Percentiles rank a stretch among this genome's conserved stretches.
These are phyloP conservation scores for Pisolithus thermaeus DNA, from an alignment of 1,284 basidiomycete species.

Conservation along the genomic window DNA sequence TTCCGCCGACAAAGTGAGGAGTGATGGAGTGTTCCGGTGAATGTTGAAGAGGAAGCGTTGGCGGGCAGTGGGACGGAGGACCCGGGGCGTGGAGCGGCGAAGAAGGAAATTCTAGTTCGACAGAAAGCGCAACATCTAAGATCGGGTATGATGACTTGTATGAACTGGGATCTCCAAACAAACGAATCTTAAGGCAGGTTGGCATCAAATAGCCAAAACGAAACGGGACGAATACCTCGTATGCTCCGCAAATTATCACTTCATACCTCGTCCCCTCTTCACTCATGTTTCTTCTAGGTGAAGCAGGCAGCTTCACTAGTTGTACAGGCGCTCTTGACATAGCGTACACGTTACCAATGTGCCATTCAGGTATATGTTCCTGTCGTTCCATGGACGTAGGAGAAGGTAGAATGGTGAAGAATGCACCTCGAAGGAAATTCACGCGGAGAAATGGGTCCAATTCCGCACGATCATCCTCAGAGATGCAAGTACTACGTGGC, in stretches of 20 bases:
- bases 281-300: slow-evolving; percentile 36
- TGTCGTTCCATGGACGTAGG: slow-evolving; percentile 16
- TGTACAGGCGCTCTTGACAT: slow-evolving; percentile 46
- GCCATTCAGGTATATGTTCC: slow-evolving; percentile 50
- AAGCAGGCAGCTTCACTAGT: slow-evolving; percentile 42
- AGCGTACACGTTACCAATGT: slow-evolving; percentile 69
- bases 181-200: slow-evolving; percentile 49
- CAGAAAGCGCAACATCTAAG: slow-evolving; percentile 43
- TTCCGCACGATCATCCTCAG: neutral
- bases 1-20: slow-evolving; percentile 63
- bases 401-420: slow-evolving; percentile 55
- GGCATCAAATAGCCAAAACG: neutral
- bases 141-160: slow-evolving; percentile 40
- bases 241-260: slow-evolving; percentile 35
- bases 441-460: slow-evolving; percentile 29
- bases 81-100: neutral
- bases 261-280: slow-evolving; percentile 55
- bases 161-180: slow-evolving; percentile 69
- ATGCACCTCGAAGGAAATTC: slow-evolving; percentile 57
- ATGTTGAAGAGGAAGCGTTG: slow-evolving; percentile 27
- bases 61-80: slow-evolving; percentile 16
- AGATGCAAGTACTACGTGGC: slow-evolving; percentile 9
- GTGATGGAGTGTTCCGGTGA: slow-evolving; percentile 48
- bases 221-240: slow-evolving; percentile 19
- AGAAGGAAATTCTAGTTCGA: slow-evolving; percentile 35